These are phyloP conservation scores for Populus hybrid DNA, from an alignment of 441 rosid genomes.

Conservation along the genomic window DNA sequence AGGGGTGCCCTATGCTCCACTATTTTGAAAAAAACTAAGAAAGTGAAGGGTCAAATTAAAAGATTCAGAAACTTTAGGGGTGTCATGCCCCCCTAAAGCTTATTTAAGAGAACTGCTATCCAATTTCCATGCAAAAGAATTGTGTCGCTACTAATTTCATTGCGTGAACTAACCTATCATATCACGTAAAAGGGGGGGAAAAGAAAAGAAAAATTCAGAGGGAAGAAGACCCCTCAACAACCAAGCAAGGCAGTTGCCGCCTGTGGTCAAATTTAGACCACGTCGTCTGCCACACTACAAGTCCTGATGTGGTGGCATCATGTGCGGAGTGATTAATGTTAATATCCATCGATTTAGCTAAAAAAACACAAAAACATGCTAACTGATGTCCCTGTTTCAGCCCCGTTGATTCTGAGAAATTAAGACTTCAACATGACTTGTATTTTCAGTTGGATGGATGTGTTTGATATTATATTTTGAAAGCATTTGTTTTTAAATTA, in stretches of 20 bases:
- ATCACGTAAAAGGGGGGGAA: background rate
- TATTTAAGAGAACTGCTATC: background rate
- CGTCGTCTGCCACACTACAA: background rate
- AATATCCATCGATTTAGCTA: background rate
- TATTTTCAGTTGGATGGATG: no score
- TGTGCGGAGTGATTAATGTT: conserved; percentile 41
- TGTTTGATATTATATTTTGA: no score
- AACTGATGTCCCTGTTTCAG: background rate
- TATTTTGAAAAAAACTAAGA: no score
- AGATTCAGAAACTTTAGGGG: no score
- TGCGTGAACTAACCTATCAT: background rate
- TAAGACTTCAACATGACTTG: no score
- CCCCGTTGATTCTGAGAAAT: conserved; percentile 19
- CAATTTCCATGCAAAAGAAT: background rate
- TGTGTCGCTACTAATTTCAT: background rate
- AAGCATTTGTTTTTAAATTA: no score
- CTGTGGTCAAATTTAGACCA: background rate
- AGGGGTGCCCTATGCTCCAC: no score
- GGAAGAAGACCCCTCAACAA: background rate
- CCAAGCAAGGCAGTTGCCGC: background rate
- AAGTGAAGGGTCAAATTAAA: no score
- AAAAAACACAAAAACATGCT: conserved; percentile 4
- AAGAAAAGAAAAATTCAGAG: background rate
- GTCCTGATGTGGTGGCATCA: conserved; percentile 26
- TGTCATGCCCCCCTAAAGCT: background rate